These are phyloP conservation scores for Dipteronia sinensis DNA, from an alignment of 345 rosid species.

Conservation along the genomic window DNA sequence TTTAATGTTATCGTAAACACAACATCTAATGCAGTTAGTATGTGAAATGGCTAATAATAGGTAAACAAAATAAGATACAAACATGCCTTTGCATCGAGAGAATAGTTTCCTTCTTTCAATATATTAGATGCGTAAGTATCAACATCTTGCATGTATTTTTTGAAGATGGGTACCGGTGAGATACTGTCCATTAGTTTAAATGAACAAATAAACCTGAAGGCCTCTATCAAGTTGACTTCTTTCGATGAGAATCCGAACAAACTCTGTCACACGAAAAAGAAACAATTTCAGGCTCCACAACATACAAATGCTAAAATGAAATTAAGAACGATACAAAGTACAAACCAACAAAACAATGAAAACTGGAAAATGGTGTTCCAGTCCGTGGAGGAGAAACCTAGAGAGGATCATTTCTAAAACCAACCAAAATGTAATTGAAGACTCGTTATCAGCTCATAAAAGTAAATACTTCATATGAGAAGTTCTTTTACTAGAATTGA, in stretches of 20 bases:
- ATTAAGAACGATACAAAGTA: background rate
- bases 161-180: slow-evolving; percentile 28
- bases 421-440: no score
- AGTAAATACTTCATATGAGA: no score
- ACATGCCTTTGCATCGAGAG: slow-evolving; percentile 27
- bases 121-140: slow-evolving; percentile 5
- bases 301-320: background rate
- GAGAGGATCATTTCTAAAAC: no score
- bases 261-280: slow-evolving; percentile 29
- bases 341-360: no score
- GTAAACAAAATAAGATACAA: background rate
- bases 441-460: no score
- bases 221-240: slow-evolving; percentile 28
- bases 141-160: slow-evolving; percentile 10
- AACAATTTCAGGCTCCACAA: background rate
- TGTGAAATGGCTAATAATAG: background rate
- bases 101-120: background rate
- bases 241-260: slow-evolving; percentile 30
- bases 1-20: background rate
- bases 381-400: no score
- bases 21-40: background rate
- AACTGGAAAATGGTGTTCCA: no score
- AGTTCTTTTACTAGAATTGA: no score
- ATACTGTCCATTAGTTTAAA: slow-evolving; percentile 32
- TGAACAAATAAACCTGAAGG: slow-evolving; percentile 37